phyloP scores from a whole-genome alignment of 345 rosid species.

The Turritis glabra region DNA sequence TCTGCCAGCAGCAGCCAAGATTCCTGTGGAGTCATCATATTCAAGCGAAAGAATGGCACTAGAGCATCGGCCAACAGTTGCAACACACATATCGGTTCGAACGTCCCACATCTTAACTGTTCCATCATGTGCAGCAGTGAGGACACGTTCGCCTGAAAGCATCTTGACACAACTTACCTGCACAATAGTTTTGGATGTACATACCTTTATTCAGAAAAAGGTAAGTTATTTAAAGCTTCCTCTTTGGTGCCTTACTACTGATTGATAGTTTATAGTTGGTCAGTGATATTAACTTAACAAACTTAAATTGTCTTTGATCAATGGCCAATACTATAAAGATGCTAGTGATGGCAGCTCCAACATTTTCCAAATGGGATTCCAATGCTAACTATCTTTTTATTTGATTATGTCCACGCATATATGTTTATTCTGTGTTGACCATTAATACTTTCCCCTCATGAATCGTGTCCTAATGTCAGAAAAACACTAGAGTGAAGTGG shows the following conservation, averaged over 20 bases:
- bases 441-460: neutral
- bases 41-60: constrained; percentile 93
- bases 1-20: constrained; percentile 97
- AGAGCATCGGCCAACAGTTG: constrained; percentile 96
- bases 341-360: constrained; percentile 19
- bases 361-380: constrained; percentile 10
- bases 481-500: constrained; percentile 28
- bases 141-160: constrained; percentile 97
- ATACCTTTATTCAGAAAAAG: constrained; percentile 5
- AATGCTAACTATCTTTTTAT: constrained; percentile 5
- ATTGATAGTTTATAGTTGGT: neutral
- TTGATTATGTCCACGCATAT: neutral
- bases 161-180: constrained; percentile 91
- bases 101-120: constrained; percentile 99
- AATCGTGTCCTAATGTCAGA: constrained; percentile 1
- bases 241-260: constrained; percentile 20
- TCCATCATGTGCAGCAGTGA: constrained; percentile 89
- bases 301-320: constrained; percentile 9
- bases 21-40: constrained; percentile 95
- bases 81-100: constrained; percentile 93
- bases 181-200: constrained; percentile 19
- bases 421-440: constrained; percentile 4
- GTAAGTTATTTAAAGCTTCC: neutral
- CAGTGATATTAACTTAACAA: constrained; percentile 7
- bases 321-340: neutral